phyloP scores from a whole-genome alignment of 2,329 filamentous ascomycete species.

The Cytospora piceicola region DNA sequence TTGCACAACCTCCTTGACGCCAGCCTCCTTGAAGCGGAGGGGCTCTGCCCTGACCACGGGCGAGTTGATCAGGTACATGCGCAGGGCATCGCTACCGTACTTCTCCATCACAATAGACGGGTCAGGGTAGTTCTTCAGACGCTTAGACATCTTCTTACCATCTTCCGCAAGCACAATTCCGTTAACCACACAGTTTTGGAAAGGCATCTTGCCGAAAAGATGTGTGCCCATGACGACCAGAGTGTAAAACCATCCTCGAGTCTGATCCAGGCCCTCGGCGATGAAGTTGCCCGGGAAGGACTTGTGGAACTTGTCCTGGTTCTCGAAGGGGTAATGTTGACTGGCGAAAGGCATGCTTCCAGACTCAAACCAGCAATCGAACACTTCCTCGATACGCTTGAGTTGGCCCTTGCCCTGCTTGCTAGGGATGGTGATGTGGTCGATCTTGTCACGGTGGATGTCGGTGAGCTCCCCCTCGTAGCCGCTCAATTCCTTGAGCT shows the following conservation, averaged over 20 bases:
- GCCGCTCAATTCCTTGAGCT: conserved; percentile 85
- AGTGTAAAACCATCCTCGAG: conserved; percentile 96
- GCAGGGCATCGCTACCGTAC: conserved; percentile 89
- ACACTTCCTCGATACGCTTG: conserved; percentile 82
- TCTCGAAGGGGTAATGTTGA: conserved; percentile 90
- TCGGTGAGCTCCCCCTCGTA: conserved; percentile 82
- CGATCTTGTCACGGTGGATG: conserved; percentile 89
- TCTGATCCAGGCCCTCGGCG: conserved; percentile 83
- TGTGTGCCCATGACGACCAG: conserved; percentile 86
- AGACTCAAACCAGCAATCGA: conserved; percentile 97
- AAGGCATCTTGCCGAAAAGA: conserved; percentile 81
- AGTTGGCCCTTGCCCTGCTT: conserved; percentile 84
- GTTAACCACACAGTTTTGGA: conserved; percentile 96
- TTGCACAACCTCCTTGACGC: conserved; percentile 92
- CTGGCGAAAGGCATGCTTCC: conserved; percentile 94
- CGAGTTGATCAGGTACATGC: conserved; percentile 96
- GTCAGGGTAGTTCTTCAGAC: conserved; percentile 94
- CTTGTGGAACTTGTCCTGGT: conserved; percentile 76
- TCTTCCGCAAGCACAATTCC: conserved; percentile 92
- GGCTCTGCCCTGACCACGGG: conserved; percentile 92
- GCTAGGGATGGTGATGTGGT: conserved; percentile 91
- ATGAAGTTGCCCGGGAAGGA: conserved; percentile 93
- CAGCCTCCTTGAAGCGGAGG: conserved; percentile 85
- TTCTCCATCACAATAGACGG: conserved; percentile 80
- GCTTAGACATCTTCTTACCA: conserved; percentile 98